Conservation (phyloP, 1,284 basidiomycete species). For the Mycosarcoma maydis region DNA sequence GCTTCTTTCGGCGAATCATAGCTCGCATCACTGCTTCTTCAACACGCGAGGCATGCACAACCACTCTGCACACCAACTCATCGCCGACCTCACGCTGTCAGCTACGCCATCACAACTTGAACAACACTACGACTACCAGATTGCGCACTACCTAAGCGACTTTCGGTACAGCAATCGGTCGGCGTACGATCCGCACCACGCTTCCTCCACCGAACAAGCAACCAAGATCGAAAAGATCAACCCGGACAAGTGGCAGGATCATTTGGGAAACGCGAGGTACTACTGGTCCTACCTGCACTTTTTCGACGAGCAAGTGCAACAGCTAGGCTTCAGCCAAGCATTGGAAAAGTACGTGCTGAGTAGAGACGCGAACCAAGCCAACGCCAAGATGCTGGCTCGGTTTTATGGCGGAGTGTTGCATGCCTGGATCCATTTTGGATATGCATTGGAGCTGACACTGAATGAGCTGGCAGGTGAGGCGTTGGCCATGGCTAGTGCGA, state of each 20-base stretch:
- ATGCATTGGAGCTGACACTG: slow-evolving; percentile 62
- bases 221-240: slow-evolving; percentile 12
- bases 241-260: slow-evolving; percentile 34
- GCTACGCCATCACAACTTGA: slow-evolving; percentile 17
- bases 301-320: slow-evolving; percentile 21
- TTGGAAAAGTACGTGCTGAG: slow-evolving; percentile 40
- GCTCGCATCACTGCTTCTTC: slow-evolving; percentile 48
- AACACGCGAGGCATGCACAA: slow-evolving; percentile 51
- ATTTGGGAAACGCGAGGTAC: slow-evolving; percentile 24
- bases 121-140: slow-evolving; percentile 15
- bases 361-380: slow-evolving; percentile 20
- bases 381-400: slow-evolving; percentile 21
- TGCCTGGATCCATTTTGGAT: slow-evolving; percentile 65
- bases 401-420: slow-evolving; percentile 66
- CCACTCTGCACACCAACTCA: slow-evolving; percentile 42
- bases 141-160: slow-evolving; percentile 15
- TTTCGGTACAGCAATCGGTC: slow-evolving; percentile 22
- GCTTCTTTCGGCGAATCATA: slow-evolving; percentile 29
- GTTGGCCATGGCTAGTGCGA: slow-evolving; percentile 42
- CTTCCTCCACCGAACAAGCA: neutral
- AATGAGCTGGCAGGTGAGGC: slow-evolving; percentile 60
- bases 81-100: slow-evolving; percentile 35
- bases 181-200: slow-evolving; percentile 18
- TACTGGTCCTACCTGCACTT: slow-evolving; percentile 54
- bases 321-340: slow-evolving; percentile 2